Evolutionary conservation across 2,329 filamentous ascomycete genomes (phyloP), one percentile per base, ranked within the genome.

Genomic region (Pseudonectria buxi): DNA sequence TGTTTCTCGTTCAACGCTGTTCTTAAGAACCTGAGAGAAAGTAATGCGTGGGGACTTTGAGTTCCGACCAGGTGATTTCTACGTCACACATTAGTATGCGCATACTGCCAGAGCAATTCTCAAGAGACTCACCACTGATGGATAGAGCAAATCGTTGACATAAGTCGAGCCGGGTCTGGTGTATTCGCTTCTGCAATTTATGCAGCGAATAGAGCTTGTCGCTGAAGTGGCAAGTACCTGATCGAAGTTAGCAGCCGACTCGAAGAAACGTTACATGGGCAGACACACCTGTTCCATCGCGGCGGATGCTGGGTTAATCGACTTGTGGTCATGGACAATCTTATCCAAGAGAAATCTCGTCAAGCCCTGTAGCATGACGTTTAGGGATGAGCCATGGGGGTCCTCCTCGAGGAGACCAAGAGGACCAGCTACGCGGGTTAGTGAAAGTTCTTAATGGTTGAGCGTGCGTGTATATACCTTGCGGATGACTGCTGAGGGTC

Each of bases 1-100:
- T 10, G 85, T 84, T 57, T 95, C 87, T 35, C 87, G 74, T 61
- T 96, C 90, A 22, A 98, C 82, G 45, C 88, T 95, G 34, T 80
- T 79, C 58, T 95, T 95, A n/a, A 98, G 67, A 30, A 95, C 79
- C 53, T 92, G 85, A 1, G 88, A 94, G 57, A 98, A 98, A 33
- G 73, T 86, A 49, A 68, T 72, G 56, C 68, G 74, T 34, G 63
- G 71, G 32, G 63, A 61, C 58, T 72, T 74, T 28, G 64, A 57
- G 38, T 69, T 73, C 35, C 75, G 63, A 14, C 57, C 54, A 6
- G 65, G 59, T 4, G 64, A 43, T 57, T 77, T 76, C 62, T 74
- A 39, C 4, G 34, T 10, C 16, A 27, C 13, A 12, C n/a, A 24
- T 50, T 37, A 48, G 33, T 13, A 28, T 18, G 18, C 18, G 18